Evolutionary conservation across 257 asterid genomes (phyloP), one percentile per base, ranked within the genome.

Genomic region (Prunella vulgaris): DNA sequence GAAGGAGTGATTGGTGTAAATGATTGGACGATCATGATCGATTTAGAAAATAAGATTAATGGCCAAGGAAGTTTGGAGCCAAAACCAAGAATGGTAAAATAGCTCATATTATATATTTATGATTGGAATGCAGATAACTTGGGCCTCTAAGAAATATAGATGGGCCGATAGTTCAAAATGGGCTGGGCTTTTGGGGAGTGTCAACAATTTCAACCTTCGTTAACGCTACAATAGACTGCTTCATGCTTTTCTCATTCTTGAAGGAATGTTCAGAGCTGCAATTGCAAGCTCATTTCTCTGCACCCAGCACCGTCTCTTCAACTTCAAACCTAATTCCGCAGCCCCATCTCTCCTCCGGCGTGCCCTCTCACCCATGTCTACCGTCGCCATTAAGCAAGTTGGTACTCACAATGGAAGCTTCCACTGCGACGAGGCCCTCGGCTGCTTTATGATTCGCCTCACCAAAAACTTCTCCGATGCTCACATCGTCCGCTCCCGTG

Each of bases 341-440:
- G 58, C 22, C 52, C 73, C 54, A 8, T 66, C 51, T 21, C 42
- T 69, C 66, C 30, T 68, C 58, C 71, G 46, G 49, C 46, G 66
- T 17, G 14, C 62, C 1, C 5, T 70, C 44, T 70, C 88, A 8
- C 9, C 69, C 64, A 88, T 90, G 96, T 85, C 95, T 24, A 44
- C 83, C 61, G 64, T 84, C 56, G 70, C 83, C 68, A 72, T 76
- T 8, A 89, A 86, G 77, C 84, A 81, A 61, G 89, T 92, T 20
- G 97, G 98, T 21, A 92, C 98, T 24, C 97, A 92, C 86, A 81
- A 89, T 59, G 97, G 98, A n/a, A 89, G 96, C 84, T 90, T 92
- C 80, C 97, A 90, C 83, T 92, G 98, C 69, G 98, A 92, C 77
- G 98, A 92, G 76, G 98, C 93, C 78, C 96, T 90, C 9, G 98